phyloP scores from a whole-genome alignment of 306 rosid genomes.

The Luffa aegyptiaca region DNA sequence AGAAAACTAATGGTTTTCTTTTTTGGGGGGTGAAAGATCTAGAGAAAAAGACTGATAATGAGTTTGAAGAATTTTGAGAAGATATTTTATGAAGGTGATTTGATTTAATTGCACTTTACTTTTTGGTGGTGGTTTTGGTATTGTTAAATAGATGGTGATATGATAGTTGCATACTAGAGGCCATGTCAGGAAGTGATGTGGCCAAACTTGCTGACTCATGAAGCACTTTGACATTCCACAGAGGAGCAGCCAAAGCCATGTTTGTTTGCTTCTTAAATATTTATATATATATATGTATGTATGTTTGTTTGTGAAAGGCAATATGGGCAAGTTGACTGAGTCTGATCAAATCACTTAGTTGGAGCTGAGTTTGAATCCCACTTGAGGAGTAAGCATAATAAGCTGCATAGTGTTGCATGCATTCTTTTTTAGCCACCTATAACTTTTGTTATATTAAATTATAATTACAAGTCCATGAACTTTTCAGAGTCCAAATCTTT shows the following conservation, averaged over 20 bases:
- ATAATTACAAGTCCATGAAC: too few species aligned
- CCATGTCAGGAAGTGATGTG: conserved; percentile 36
- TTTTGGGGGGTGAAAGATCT: neutral
- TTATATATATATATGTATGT: conserved; percentile 11
- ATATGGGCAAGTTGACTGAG: conserved; percentile 50
- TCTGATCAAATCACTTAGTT: conserved; percentile 36
- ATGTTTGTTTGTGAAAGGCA: conserved; percentile 23
- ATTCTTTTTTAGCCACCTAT: neutral
- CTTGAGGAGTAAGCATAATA: conserved; percentile 26
- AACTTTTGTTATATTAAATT: neutral
- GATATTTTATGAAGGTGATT: conserved; percentile 5
- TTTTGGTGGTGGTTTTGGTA: conserved; percentile 17
- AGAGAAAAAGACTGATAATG: neutral
- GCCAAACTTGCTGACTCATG: conserved; percentile 36
- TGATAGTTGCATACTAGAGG: conserved; percentile 11
- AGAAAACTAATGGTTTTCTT: neutral
- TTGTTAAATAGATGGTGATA: conserved; percentile 2
- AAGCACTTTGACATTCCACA: conserved; percentile 26
- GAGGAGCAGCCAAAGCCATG: neutral
- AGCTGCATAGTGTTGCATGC: neutral
- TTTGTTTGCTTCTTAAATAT: neutral
- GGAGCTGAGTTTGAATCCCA: conserved; percentile 88
- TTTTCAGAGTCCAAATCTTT: too few species aligned
- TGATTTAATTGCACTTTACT: neutral
- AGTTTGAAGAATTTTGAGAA: neutral